Evolutionary conservation across 2,329 filamentous ascomycete genomes (phyloP).

Genomic region (Ceratocystis smalleyi): DNA sequence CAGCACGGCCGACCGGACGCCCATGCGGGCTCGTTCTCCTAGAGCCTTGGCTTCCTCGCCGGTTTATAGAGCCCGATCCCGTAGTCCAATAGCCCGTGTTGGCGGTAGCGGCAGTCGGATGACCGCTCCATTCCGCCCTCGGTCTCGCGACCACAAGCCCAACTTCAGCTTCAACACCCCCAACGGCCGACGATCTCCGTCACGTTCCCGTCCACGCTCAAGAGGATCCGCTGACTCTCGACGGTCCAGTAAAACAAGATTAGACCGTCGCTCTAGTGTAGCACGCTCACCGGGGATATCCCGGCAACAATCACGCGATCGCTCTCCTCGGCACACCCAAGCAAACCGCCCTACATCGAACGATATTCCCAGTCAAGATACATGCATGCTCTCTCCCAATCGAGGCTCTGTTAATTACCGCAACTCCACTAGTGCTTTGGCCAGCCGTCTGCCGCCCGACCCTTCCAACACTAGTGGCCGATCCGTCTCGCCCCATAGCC

Average conservation of each 20-base stretch:
- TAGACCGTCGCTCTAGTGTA: constrained; percentile 21
- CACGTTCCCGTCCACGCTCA: constrained; percentile 26
- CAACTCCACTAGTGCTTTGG: constrained; percentile 23
- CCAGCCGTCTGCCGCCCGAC: constrained; percentile 24
- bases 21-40: constrained; percentile 8
- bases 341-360: constrained; percentile 5
- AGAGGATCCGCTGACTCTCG: constrained; percentile 39
- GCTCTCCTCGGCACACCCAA: constrained; percentile 23
- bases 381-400: constrained; percentile 5
- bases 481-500: constrained; percentile 22
- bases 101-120: constrained; percentile 6
- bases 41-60: constrained; percentile 4
- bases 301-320: constrained; percentile 29
- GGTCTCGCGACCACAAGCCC: constrained; percentile 3
- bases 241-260: constrained; percentile 32
- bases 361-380: constrained; percentile 1
- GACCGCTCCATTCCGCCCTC: constrained; percentile 12
- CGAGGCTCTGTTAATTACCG: constrained; percentile 22
- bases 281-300: not conserved
- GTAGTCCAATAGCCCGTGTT: constrained; percentile 12
- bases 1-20: constrained; percentile 19
- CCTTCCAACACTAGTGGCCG: constrained; percentile 21
- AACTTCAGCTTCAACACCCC: constrained; percentile 3
- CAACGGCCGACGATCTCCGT: constrained; percentile 5
- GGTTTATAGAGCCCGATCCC: constrained; percentile 8